phyloP scores from a whole-genome alignment of 1,139 yeast species.

The Zygoascus sp. region DNA sequence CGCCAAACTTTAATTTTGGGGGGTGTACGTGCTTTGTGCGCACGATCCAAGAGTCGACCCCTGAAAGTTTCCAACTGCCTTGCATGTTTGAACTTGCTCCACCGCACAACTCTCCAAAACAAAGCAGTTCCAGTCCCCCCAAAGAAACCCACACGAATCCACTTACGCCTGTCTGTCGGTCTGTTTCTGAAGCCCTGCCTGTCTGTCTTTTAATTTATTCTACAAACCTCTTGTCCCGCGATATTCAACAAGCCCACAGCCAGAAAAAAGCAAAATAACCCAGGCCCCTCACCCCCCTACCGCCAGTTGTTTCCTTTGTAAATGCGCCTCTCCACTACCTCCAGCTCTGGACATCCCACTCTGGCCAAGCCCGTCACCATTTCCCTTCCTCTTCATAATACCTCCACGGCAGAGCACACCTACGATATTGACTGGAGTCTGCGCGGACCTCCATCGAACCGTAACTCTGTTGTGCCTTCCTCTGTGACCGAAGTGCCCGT shows the following conservation, averaged over 20 bases:
- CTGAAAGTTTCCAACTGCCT: not conserved
- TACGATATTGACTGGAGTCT: conserved; percentile 5
- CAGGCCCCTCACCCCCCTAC: no score
- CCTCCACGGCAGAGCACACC: conserved; percentile 2
- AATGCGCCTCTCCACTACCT: conserved; percentile 1
- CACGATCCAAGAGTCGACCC: not conserved
- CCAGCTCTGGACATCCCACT: conserved; percentile 2
- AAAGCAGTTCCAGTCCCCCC: not conserved
- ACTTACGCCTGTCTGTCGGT: not conserved
- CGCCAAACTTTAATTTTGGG: not conserved
- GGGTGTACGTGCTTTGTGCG: not conserved
- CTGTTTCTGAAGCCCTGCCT: no score
- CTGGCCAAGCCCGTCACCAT: conserved; percentile 1
- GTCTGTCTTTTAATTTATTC: not conserved
- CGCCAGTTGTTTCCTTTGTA: not conserved
- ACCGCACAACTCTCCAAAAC: not conserved
- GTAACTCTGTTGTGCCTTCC: not conserved
- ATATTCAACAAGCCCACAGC: no score
- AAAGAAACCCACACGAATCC: no score
- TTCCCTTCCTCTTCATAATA: conserved; percentile 7
- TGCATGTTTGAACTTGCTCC: not conserved
- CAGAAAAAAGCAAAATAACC: no score
- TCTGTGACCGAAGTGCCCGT: no score
- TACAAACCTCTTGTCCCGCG: not conserved
- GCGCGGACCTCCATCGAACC: not conserved